Percentiles rank a stretch among this genome's conserved stretches.
These are phyloP conservation scores for Juglanconis juglandina DNA, from an alignment of 2,329 filamentous ascomycete species.

Conservation along the genomic window DNA sequence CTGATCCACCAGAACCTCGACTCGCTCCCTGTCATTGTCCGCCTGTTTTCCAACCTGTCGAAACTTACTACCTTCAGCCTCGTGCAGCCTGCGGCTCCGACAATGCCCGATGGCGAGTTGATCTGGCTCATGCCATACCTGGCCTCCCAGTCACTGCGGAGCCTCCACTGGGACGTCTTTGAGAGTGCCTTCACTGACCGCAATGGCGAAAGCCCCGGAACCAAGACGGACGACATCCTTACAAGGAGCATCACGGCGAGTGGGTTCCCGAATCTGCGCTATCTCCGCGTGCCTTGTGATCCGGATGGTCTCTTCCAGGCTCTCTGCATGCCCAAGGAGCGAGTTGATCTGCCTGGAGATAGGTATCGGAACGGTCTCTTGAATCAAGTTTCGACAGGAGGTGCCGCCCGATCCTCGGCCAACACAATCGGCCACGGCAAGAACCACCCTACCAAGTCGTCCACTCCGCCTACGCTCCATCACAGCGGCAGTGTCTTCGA, in stretches of 20 bases:
- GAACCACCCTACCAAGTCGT: background rate
- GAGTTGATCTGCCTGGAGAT: slow-evolving; percentile 49
- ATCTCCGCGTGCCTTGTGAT: slow-evolving; percentile 64
- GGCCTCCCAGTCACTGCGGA: slow-evolving; percentile 49
- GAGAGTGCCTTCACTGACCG: slow-evolving; percentile 36
- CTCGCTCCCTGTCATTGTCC: slow-evolving; percentile 54
- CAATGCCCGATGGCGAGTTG: slow-evolving; percentile 52
- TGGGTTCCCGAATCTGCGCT: slow-evolving; percentile 60
- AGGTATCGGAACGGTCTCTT: slow-evolving; percentile 34
- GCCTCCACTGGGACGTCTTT: slow-evolving; percentile 64
- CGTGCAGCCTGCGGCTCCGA: slow-evolving; percentile 52
- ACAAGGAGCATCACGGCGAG: slow-evolving; percentile 58
- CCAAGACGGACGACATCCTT: slow-evolving; percentile 58
- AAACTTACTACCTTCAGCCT: slow-evolving; percentile 49
- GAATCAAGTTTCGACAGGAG: slow-evolving; percentile 12
- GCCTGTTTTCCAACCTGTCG: slow-evolving; percentile 55
- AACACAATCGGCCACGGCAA: background rate
- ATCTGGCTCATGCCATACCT: slow-evolving; percentile 65
- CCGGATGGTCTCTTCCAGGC: slow-evolving; percentile 66
- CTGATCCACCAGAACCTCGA: slow-evolving; percentile 56
- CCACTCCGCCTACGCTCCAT: too few relatives aligned
- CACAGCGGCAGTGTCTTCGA: too few relatives aligned
- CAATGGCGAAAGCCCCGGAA: slow-evolving; percentile 23
- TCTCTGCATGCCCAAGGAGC: slow-evolving; percentile 61
- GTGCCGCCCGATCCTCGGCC: background rate